Conservation (phyloP, 495 filamentous ascomycete genomes). For the Copromyces sp. region DNA sequence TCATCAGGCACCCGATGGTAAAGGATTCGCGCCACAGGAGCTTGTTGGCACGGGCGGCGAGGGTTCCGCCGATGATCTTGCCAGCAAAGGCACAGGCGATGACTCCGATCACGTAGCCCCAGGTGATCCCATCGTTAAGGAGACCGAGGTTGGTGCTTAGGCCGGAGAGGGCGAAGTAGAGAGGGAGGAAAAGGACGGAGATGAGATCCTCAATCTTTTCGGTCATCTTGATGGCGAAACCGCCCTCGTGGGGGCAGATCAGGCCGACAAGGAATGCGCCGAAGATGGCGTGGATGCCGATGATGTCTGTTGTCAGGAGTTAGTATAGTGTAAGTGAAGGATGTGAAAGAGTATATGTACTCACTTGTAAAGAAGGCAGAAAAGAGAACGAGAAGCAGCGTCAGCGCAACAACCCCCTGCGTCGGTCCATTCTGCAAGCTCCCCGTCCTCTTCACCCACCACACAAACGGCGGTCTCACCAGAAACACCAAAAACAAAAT, state of each 20-base stretch:
- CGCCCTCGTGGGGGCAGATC: slow-evolving; percentile 89
- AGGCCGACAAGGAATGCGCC: slow-evolving; percentile 80
- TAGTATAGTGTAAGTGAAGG: slow-evolving; percentile 2
- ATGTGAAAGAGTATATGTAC: slow-evolving; percentile 4
- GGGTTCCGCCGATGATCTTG: slow-evolving; percentile 76
- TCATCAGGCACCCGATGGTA: slow-evolving; percentile 89
- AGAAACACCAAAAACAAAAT: slow-evolving; percentile 65
- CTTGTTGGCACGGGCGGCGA: slow-evolving; percentile 68
- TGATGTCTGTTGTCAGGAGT: slow-evolving; percentile 45
- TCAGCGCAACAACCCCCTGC: slow-evolving; percentile 75
- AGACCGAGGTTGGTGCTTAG: slow-evolving; percentile 83
- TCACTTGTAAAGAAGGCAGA: slow-evolving; percentile 87
- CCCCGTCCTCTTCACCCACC: slow-evolving; percentile 59
- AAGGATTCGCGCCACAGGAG: slow-evolving; percentile 90
- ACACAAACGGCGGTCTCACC: slow-evolving; percentile 70
- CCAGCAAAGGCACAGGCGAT: slow-evolving; percentile 73
- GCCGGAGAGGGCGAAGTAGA: slow-evolving; percentile 93
- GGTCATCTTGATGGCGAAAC: slow-evolving; percentile 87
- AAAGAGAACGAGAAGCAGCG: slow-evolving; percentile 63
- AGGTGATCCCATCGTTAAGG: slow-evolving; percentile 70
- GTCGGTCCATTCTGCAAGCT: slow-evolving; percentile 85
- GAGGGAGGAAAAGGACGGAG: slow-evolving; percentile 75
- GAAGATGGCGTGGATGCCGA: slow-evolving; percentile 82
- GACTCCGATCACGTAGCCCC: slow-evolving; percentile 86
- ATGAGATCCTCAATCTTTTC: slow-evolving; percentile 96